phyloP scores from a whole-genome alignment of 495 filamentous ascomycete species.

The Podospora tetraspora region DNA sequence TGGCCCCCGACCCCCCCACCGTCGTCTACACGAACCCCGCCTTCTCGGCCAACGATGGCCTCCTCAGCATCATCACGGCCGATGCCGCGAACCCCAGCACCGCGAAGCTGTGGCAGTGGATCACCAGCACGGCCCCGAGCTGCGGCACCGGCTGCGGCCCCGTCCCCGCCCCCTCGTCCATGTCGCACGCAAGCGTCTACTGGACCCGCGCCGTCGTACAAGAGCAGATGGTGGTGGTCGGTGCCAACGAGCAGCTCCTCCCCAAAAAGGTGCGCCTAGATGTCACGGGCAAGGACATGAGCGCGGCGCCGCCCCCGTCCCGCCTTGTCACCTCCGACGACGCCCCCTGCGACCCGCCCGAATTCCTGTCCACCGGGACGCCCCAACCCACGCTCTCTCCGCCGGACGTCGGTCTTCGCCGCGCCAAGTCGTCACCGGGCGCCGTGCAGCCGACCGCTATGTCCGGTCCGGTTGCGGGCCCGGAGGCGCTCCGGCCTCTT shows the following conservation, averaged over 20 bases:
- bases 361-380: neutral
- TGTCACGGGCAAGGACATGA: neutral
- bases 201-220: conserved; percentile 38
- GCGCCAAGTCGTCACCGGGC: conserved; percentile 15
- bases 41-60: conserved; percentile 14
- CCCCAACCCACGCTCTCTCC: neutral
- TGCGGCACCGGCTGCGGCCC: neutral
- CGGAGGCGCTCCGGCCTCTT: conserved; percentile 22
- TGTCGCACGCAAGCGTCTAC: conserved; percentile 26
- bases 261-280: conserved; percentile 19
- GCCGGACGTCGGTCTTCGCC: conserved; percentile 11
- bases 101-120: conserved; percentile 32
- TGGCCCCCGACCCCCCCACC: conserved; percentile 25
- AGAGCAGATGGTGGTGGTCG: conserved; percentile 36
- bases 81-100: conserved; percentile 11
- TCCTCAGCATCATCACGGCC: conserved; percentile 21
- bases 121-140: conserved; percentile 11
- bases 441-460: conserved; percentile 1
- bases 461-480: conserved; percentile 8
- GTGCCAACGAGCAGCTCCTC: conserved; percentile 30
- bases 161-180: conserved; percentile 17
- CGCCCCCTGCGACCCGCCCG: neutral
- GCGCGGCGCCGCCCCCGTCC: conserved; percentile 1
- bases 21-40: conserved; percentile 35
- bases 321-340: conserved; percentile 19